Base-by-base conservation (phyloP, 2,329 filamentous ascomycete genomes). In the Proliferodiscus dingleyae region DNA sequence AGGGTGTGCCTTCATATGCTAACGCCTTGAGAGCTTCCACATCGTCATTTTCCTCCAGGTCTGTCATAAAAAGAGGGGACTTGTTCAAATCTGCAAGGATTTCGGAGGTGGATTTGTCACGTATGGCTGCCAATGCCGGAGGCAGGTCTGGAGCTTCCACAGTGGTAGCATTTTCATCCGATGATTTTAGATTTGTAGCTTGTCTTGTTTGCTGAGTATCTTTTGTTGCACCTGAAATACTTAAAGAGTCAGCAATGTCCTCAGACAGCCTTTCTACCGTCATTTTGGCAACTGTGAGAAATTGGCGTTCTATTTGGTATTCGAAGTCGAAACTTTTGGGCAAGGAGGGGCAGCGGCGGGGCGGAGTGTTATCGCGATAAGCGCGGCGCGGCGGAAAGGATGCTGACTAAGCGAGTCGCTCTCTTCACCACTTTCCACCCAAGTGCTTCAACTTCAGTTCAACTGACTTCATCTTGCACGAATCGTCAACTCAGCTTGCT, bases 61-160 rank as follows among this genome's bases (percentile, higher is more conserved):
- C 83, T 23, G 89, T 97, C 93, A 98, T 98, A 74, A 98, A 98
- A 29, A 98, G 77, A 5, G 93, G 93, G 38, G 78, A 75, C 53
- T 81, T 79, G 61, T 85, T 85, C 68, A 87, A 72, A 58, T 84
- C 78, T 37, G 72, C 69, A 32, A 83, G 60, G 28, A 87, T 68
- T 54, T 86, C 78, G 38, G 83, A 78, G 1, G 71, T 71, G 4
- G 73, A 72, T 60, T 80, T 72, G 45, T 73, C 71, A 49, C 72
- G 74, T 36, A 78, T 68, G 2, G 73, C 73, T 15, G 75, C 76
- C 70, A 82, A 78, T 4, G 68, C 69, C 1, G 80, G 79, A 4
- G 81, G 80, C 50, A 83, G 66, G 8, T 50, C 43, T 7, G 61
- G 60, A 9, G 22, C 37, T 26, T 54, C 52, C 22, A 19, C 10